A percentile compares a stretch with the other conserved stretches of the same genome.
These are phyloP conservation scores for Venturia carpophila DNA, from an alignment of 2,329 filamentous ascomycete species.

Conservation along the genomic window DNA sequence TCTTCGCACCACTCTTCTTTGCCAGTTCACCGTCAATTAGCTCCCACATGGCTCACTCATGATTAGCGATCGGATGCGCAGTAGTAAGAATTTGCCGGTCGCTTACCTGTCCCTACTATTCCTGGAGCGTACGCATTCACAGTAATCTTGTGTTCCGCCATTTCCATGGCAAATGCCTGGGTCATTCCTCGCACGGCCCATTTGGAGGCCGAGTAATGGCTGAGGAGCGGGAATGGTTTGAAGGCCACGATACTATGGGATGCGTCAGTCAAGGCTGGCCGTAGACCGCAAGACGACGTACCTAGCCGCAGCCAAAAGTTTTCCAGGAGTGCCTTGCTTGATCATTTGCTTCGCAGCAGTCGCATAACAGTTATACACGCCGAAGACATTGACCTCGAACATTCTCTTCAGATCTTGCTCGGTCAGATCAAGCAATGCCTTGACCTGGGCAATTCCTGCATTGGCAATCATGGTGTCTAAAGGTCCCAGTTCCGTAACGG, in stretches of 20 bases:
- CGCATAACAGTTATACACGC: constrained; percentile 57
- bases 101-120: constrained; percentile 49
- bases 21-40: constrained; percentile 55
- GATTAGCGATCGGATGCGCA: not conserved
- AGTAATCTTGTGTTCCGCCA: constrained; percentile 56
- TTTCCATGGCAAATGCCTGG: constrained; percentile 58
- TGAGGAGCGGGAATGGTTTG: constrained; percentile 51
- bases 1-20: constrained; percentile 42
- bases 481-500: constrained; percentile 47
- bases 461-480: constrained; percentile 45
- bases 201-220: constrained; percentile 58
- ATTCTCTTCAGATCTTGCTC: constrained; percentile 51
- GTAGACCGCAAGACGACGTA: constrained; percentile 21
- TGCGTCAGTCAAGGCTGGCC: not conserved
- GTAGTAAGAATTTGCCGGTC: not conserved
- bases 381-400: constrained; percentile 58
- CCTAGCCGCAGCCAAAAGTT: constrained; percentile 46
- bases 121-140: constrained; percentile 61
- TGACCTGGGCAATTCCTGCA: constrained; percentile 49
- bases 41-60: constrained; percentile 52
- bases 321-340: constrained; percentile 43
- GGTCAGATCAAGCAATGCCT: constrained; percentile 47
- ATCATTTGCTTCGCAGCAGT: constrained; percentile 59
- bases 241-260: constrained; percentile 47
- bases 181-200: constrained; percentile 60